Evolutionary conservation across 345 rosid species (phyloP), one percentile per base, ranked within the genome.

Genomic region (Turnera subulata): DNA sequence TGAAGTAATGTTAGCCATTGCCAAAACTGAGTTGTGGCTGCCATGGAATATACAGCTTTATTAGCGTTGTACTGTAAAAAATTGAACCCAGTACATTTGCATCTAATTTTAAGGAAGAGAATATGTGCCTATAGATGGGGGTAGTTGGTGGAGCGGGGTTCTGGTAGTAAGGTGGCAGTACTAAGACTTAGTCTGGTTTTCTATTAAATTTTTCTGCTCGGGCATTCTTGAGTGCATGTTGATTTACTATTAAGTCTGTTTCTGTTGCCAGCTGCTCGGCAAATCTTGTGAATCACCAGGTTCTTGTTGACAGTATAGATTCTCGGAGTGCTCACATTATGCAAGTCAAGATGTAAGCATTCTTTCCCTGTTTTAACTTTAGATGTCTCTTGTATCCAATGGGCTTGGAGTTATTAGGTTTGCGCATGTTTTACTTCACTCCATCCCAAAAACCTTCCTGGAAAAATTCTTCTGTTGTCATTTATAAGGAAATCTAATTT

Each of bases 301-400:
- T 94, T 68, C 78, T 94, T 21, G 76, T 90, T 59, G 80, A 88
- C 51, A 85, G 97, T 79, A 90, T 94, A 95, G 96, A 94, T 59
- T 73, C 84, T 47, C 75, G 73, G 44, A 82, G 76, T 20, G 75
- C 88, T 70, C 96, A 86, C 65, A 84, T 94, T 94, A 81, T 53
- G 97, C 99, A 38, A 83, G 76, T 77, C 70, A 56, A 51, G 99
- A 90, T 68, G 99, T 94, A 85, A 86, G 93, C n/a, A 11, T 48
- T 55, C 62, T 57, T 61, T 42, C 50, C n/a, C 26, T 20, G 15
- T 38, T 49, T 48, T 47, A 35, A 19, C n/a, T 47, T n/a, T 35
- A 50, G 42, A 32, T 61, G 18, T 40, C 19, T 52, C 19, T 39
- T 23, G 22, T 29, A 26, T 40, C n/a, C 38, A 32, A 13, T 38